Conservation (phyloP, 352 stramenopile species). For the Phytophthora constricta region DNA sequence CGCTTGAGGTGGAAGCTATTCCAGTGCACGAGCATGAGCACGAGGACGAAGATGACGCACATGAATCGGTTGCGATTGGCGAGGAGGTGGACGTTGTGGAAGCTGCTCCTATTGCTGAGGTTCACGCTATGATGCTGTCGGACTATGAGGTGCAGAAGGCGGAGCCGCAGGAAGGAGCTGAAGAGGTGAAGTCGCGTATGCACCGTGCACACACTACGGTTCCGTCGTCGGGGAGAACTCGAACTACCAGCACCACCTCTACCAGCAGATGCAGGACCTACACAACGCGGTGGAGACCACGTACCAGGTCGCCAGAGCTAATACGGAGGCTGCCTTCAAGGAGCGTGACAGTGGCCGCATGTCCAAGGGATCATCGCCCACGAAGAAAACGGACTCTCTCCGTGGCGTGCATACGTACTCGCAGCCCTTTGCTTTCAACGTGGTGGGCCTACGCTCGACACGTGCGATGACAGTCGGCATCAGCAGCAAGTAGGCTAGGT, state of each 20-base stretch:
- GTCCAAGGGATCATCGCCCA: constrained; percentile 27
- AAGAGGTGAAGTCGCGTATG: constrained; percentile 10
- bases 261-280: constrained; percentile 78
- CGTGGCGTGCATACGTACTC: constrained; percentile 42
- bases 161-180: constrained; percentile 13
- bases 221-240: constrained; percentile 12
- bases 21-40: too few species aligned
- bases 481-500: constrained; percentile 26
- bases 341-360: constrained; percentile 42
- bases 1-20: not conserved
- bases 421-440: constrained; percentile 50
- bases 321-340: constrained; percentile 57
- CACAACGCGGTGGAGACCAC: constrained; percentile 65
- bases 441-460: constrained; percentile 48
- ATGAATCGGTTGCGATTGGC: constrained; percentile 8
- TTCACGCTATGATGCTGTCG: constrained; percentile 31
- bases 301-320: constrained; percentile 67
- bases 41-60: not conserved
- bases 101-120: constrained; percentile 30
- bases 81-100: constrained; percentile 36
- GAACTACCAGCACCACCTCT: constrained; percentile 74
- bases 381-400: constrained; percentile 12
- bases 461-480: constrained; percentile 45
- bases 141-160: constrained; percentile 25
- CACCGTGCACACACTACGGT: constrained; percentile 41